A percentile compares a stretch with the other conserved stretches of the same genome.
Conservation (phyloP, 805 yeast species). For the Ogataea paraovalis region DNA sequence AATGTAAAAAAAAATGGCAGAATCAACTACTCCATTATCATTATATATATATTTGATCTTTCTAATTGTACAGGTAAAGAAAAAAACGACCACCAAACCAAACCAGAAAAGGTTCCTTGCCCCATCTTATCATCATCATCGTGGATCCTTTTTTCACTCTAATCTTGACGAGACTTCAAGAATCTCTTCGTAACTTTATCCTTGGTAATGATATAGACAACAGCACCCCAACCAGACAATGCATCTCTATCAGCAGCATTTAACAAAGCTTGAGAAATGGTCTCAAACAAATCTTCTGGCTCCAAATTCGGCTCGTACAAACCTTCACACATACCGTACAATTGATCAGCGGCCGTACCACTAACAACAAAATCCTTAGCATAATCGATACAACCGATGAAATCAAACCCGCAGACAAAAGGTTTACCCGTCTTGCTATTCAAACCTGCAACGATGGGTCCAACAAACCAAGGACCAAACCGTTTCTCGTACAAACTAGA, state of each 20-base stretch:
- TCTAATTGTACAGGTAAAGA: neutral
- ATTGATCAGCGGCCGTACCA: conserved; percentile 96
- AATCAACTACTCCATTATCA: neutral
- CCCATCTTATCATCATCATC: no score
- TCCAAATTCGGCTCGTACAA: conserved; percentile 90
- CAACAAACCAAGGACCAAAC: conserved; percentile 94
- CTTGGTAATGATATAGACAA: conserved; percentile 85
- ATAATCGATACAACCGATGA: conserved; percentile 93
- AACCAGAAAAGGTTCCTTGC: no score
- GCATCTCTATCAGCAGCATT: conserved; percentile 98
- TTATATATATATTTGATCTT: neutral
- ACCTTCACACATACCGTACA: conserved; percentile 98
- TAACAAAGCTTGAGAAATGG: conserved; percentile 87
- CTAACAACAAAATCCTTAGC: conserved; percentile 92
- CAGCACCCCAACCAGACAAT: conserved; percentile 97
- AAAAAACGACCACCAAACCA: neutral
- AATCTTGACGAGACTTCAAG: conserved; percentile 95
- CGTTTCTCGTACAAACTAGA: conserved; percentile 86
- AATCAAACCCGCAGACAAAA: conserved; percentile 91
- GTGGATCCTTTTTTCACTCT: conserved; percentile 20
- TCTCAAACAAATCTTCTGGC: conserved; percentile 94
- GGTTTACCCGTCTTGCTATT: conserved; percentile 80
- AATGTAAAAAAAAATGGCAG: neutral
- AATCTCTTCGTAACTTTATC: conserved; percentile 86
- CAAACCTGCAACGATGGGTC: conserved; percentile 95